A percentile compares a stretch with the other conserved stretches of the same genome.
These are phyloP conservation scores for Sisymbrium altissimum DNA, from an alignment of 345 rosid genomes.

Conservation along the genomic window DNA sequence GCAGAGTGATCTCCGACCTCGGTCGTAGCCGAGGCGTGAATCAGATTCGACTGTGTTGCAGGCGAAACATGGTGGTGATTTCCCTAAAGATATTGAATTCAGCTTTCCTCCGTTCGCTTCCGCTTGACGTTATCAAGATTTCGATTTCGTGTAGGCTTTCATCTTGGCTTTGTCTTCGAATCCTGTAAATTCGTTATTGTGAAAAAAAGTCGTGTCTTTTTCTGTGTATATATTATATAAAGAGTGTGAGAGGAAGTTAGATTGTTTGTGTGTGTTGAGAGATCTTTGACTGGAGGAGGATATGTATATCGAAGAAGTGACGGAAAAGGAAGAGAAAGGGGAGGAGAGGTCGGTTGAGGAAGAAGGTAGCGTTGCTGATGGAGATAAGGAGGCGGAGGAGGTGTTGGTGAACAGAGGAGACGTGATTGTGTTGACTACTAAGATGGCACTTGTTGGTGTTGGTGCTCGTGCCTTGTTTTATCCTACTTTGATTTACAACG, in stretches of 20 bases:
- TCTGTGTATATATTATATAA: background rate
- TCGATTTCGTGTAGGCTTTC: conserved; percentile 34
- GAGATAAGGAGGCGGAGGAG: conserved; percentile 7
- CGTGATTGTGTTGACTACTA: conserved; percentile 41
- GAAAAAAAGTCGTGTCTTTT: conserved; percentile 16
- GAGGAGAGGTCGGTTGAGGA: conserved; percentile 26
- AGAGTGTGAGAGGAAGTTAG: conserved; percentile 2
- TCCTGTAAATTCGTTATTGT: conserved; percentile 17
- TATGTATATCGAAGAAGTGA: conserved; percentile 89
- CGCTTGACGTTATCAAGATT: conserved; percentile 8
- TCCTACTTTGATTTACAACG: conserved; percentile 86
- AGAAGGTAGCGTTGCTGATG: conserved; percentile 33
- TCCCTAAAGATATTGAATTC: conserved; percentile 21
- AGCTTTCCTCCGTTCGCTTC: conserved; percentile 12
- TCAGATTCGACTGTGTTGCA: too few species aligned
- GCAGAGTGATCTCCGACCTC: too few species aligned
- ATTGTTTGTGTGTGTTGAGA: conserved; percentile 11
- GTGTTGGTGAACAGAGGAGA: conserved; percentile 27
- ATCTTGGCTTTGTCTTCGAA: conserved; percentile 30
- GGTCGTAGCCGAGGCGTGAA: too few species aligned
- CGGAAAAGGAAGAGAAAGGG: conserved; percentile 35
- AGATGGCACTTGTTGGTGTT: conserved; percentile 77
- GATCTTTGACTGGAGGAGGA: conserved; percentile 30
- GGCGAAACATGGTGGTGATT: conserved; percentile 41
- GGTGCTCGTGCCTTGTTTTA: conserved; percentile 95